Conservation (phyloP, 73 alveolate genomes). For the Paramecium sexaurelia region DNA sequence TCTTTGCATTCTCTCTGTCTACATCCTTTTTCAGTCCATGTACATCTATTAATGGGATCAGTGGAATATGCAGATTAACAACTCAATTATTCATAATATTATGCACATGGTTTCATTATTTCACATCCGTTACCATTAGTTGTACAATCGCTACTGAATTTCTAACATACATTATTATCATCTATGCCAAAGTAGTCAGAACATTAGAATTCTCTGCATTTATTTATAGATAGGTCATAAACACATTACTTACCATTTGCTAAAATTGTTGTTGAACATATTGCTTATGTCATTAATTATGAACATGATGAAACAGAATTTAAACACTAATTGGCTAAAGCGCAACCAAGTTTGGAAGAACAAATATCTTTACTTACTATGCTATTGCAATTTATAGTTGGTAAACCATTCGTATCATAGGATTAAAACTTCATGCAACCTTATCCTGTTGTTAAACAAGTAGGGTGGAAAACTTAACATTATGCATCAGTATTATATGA, state of each 20-base stretch:
- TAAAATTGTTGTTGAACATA: background rate
- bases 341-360: background rate
- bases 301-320: background rate
- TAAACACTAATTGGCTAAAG: background rate
- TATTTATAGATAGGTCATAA: background rate
- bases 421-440: background rate
- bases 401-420: background rate
- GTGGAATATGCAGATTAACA: background rate
- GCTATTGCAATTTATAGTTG: background rate
- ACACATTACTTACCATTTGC: constrained; percentile 11
- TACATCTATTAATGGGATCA: background rate
- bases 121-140: constrained; percentile 36
- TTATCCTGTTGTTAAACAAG: constrained; percentile 16
- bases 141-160: background rate
- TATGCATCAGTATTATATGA: constrained; percentile 27
- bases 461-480: constrained; percentile 4
- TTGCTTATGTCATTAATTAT: background rate
- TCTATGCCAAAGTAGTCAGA: background rate
- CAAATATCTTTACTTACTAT: background rate
- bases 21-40: background rate
- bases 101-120: background rate
- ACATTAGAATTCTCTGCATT: background rate
- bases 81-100: background rate
- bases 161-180: background rate
- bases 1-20: background rate